Evolutionary conservation across 345 rosid species (phyloP).

Genomic region (Eucalyptus viminalis): DNA sequence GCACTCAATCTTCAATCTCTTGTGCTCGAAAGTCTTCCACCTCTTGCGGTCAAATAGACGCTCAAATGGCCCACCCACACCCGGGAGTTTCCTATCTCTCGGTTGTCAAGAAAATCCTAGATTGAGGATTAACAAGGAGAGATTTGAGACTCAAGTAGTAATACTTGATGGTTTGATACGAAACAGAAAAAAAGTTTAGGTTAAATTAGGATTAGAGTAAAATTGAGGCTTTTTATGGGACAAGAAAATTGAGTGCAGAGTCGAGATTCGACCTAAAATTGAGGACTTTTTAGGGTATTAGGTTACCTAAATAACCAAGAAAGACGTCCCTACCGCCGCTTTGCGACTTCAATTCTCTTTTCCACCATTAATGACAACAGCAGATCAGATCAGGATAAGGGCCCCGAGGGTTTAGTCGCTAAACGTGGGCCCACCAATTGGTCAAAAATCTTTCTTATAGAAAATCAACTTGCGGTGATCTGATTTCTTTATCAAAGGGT

Average conservation of each 20-base stretch:
- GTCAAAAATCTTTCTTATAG: not conserved
- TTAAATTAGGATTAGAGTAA: not conserved
- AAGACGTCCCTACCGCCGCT: not conserved
- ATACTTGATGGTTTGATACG: too few relatives aligned
- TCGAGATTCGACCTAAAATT: not conserved
- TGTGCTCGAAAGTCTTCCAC: not conserved
- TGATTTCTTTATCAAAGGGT: not conserved
- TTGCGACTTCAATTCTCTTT: not conserved
- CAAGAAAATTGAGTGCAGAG: too few relatives aligned
- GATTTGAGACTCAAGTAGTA: not conserved
- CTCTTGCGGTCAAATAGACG: not conserved
- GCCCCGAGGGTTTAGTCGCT: not conserved
- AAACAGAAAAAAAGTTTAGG: too few relatives aligned
- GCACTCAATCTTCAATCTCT: accelerated
- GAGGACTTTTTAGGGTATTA: not conserved
- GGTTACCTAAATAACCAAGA: not conserved
- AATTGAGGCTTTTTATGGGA: not conserved
- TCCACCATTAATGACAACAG: not conserved
- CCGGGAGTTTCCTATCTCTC: not conserved
- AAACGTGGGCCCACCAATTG: not conserved
- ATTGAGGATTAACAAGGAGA: not conserved
- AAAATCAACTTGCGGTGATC: not conserved
- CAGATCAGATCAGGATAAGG: not conserved
- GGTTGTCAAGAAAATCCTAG: accelerated
- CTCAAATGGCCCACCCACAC: not conserved